Percentiles rank a stretch among this genome's conserved stretches.
phyloP scores from a whole-genome alignment of 306 rosid species.

The Erythrophleum fordii region DNA sequence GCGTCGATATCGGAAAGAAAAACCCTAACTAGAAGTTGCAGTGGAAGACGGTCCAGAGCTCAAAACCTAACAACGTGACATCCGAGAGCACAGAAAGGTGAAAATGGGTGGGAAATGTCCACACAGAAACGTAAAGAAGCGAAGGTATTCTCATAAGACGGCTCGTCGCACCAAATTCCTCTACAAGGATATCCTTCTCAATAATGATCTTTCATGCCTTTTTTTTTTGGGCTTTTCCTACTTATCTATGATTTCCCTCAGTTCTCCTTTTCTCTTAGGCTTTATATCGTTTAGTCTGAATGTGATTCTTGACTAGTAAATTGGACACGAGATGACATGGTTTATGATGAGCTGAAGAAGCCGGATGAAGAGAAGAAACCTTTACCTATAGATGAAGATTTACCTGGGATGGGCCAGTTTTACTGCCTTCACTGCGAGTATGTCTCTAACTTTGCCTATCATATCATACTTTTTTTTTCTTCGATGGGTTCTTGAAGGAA shows the following conservation, averaged over 20 bases:
- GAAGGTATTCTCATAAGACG: conserved; percentile 88
- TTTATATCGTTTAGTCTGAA: background rate
- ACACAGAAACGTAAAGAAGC: conserved; percentile 80
- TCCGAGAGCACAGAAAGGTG: background rate
- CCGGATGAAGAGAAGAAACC: conserved; percentile 49
- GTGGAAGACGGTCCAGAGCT: background rate
- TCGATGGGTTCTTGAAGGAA: background rate
- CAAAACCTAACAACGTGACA: conserved; percentile 11
- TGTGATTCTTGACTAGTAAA: conserved; percentile 53
- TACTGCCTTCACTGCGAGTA: conserved; percentile 90
- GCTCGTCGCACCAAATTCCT: conserved; percentile 75
- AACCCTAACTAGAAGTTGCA: conserved; percentile 41
- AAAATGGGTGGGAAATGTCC: conserved; percentile 98
- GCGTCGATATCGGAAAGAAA: background rate
- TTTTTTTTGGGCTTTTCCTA: background rate
- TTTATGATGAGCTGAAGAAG: conserved; percentile 63
- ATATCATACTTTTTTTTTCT: background rate
- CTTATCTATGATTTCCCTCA: background rate
- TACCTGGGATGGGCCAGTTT: conserved; percentile 93
- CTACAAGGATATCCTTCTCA: conserved; percentile 72
- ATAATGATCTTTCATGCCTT: background rate
- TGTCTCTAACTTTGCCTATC: conserved; percentile 17
- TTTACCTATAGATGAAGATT: conserved; percentile 83
- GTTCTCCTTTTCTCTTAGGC: background rate
- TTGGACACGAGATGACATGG: conserved; percentile 79